Evolutionary conservation across 1,284 basidiomycete genomes (phyloP).

Genomic region (Heimioporus punctisporus): DNA sequence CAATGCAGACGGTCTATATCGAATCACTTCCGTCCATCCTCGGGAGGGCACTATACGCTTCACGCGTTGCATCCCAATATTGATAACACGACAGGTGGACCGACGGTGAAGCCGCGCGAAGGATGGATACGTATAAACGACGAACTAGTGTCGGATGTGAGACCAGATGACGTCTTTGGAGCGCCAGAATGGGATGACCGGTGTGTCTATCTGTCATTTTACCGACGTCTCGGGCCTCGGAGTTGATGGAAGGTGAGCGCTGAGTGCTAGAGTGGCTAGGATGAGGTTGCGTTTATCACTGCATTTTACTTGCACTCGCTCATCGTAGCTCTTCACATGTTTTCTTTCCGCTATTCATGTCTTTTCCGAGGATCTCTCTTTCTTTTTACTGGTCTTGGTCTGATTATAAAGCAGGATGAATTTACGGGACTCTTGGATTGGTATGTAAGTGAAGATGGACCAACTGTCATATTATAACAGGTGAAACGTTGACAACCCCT

Average conservation of each 20-base stretch:
- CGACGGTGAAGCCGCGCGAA: constrained; percentile 40
- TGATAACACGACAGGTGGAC: constrained; percentile 35
- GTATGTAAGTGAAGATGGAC: too few species aligned
- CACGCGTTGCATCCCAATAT: constrained; percentile 85
- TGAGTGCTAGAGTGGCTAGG: background rate
- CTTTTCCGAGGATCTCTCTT: too few species aligned
- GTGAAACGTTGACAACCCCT: too few species aligned
- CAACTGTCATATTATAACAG: too few species aligned
- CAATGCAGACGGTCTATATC: constrained; percentile 87
- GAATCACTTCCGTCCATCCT: constrained; percentile 86
- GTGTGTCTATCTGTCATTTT: constrained; percentile 92
- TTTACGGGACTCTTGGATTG: too few species aligned
- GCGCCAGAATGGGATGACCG: constrained; percentile 60
- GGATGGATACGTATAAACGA: constrained; percentile 96
- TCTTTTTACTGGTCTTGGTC: too few species aligned
- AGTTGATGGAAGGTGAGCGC: constrained; percentile 6
- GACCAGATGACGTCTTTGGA: constrained; percentile 81
- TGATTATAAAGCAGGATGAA: too few species aligned
- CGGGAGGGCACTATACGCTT: constrained; percentile 96
- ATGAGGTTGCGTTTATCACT: background rate
- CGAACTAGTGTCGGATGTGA: constrained; percentile 81
- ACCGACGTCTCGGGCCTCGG: constrained; percentile 47
- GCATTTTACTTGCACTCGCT: background rate
- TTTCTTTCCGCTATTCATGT: background rate
- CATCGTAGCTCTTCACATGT: background rate